Conservation (phyloP, 1,284 basidiomycete genomes). For the Malassezia slooffiae region DNA sequence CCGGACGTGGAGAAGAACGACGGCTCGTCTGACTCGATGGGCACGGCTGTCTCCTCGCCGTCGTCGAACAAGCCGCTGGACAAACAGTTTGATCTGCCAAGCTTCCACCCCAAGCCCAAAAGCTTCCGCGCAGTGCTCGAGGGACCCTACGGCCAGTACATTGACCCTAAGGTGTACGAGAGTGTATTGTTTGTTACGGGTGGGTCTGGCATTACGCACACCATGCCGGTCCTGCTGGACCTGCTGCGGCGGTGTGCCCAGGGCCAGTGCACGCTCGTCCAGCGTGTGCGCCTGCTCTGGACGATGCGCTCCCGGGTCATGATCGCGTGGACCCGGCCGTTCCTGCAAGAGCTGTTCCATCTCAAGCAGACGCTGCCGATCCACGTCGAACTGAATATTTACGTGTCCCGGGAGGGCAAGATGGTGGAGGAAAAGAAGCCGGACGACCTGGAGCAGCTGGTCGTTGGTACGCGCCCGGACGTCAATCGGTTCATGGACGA, state of each 20-base stretch:
- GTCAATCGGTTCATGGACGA: background rate
- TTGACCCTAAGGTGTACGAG: constrained; percentile 15
- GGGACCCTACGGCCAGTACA: constrained; percentile 29
- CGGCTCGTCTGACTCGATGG: constrained; percentile 3
- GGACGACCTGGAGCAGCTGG: background rate
- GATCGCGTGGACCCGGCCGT: background rate
- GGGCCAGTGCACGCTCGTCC: background rate
- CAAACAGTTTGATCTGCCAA: background rate
- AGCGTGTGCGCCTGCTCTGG: constrained; percentile 7
- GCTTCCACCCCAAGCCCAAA: background rate
- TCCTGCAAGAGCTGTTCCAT: background rate
- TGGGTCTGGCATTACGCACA: constrained; percentile 28
- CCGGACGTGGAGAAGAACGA: background rate
- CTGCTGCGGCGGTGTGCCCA: background rate
- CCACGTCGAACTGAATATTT: background rate
- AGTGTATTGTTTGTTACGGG: constrained; percentile 22
- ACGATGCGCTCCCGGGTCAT: background rate
- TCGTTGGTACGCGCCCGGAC: background rate
- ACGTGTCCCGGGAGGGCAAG: background rate
- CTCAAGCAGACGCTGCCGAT: background rate
- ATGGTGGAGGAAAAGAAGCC: background rate
- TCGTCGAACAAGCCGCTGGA: background rate
- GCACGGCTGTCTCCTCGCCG: background rate
- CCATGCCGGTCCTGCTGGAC: background rate
- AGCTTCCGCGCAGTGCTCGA: constrained; percentile 22